These are phyloP conservation scores for Fusarium buxicola DNA, from an alignment of 2,329 filamentous ascomycete species.

Conservation along the genomic window DNA sequence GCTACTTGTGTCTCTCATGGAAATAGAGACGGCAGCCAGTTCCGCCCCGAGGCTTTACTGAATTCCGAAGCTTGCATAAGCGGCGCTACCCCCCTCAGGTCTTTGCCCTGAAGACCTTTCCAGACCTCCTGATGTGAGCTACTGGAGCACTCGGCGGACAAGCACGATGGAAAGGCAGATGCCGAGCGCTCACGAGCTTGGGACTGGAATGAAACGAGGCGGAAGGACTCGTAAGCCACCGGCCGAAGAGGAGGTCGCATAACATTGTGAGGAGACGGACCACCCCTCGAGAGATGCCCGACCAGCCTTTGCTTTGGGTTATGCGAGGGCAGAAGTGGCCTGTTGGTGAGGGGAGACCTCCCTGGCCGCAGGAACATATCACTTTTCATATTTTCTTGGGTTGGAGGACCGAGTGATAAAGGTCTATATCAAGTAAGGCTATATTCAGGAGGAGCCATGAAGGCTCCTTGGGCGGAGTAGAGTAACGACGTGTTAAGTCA, in stretches of 20 bases:
- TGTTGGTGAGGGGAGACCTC: constrained; percentile 23
- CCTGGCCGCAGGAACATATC: constrained; percentile 37
- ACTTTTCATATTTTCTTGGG: constrained; percentile 33
- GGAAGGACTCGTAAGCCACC: constrained; percentile 34
- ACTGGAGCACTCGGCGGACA: constrained; percentile 31
- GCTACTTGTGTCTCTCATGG: constrained; percentile 30
- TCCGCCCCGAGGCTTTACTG: constrained; percentile 38
- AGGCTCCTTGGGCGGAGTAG: constrained; percentile 11
- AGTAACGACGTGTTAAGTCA: constrained; percentile 6
- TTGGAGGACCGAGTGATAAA: constrained; percentile 11
- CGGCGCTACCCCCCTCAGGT: constrained; percentile 37
- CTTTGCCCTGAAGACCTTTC: constrained; percentile 24
- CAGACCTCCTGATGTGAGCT: constrained; percentile 21
- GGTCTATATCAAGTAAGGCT: constrained; percentile 20
- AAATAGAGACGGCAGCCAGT: constrained; percentile 39
- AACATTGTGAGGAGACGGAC: constrained; percentile 24
- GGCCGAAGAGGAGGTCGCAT: constrained; percentile 31
- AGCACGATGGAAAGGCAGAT: constrained; percentile 16
- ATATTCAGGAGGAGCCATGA: constrained; percentile 14
- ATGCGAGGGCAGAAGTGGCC: constrained; percentile 18
- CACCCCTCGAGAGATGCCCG: constrained; percentile 19
- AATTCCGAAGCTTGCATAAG: constrained; percentile 48
- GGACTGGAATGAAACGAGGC: constrained; percentile 28
- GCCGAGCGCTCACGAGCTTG: constrained; percentile 16
- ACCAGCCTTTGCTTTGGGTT: constrained; percentile 19